phyloP scores from a whole-genome alignment of 2,329 filamentous ascomycete species.

The Phyllosticta citribraziliensis region DNA sequence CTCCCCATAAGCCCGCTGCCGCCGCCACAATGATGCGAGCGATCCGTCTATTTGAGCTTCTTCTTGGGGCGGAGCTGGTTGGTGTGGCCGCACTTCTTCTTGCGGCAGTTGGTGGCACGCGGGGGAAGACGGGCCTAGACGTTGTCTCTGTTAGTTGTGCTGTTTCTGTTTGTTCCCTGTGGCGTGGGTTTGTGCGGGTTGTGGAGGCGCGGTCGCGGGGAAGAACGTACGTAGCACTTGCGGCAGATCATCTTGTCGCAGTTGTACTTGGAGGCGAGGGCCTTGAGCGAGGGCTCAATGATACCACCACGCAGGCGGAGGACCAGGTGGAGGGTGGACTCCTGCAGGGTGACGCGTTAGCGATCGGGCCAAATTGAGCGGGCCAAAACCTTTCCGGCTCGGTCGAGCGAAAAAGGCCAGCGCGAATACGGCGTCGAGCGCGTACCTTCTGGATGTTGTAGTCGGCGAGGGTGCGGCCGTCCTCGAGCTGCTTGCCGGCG shows the following conservation, averaged over 20 bases:
- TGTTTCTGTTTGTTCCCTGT: background rate
- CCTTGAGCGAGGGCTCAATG: conserved; percentile 96
- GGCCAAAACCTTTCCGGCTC: background rate
- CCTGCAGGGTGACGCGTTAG: conserved; percentile 42
- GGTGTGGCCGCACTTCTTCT: conserved; percentile 99
- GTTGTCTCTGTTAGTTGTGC: background rate
- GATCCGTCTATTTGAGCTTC: conserved; percentile 86
- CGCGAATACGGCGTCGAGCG: conserved; percentile 11
- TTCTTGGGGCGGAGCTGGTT: conserved; percentile 99
- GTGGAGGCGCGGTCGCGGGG: background rate
- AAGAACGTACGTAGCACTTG: conserved; percentile 90
- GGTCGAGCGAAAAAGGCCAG: background rate
- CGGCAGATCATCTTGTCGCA: conserved; percentile 99
- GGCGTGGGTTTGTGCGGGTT: background rate
- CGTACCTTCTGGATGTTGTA: conserved; percentile 99
- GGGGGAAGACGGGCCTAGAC: conserved; percentile 71
- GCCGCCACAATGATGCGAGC: conserved; percentile 23
- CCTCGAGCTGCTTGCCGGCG: conserved; percentile 97
- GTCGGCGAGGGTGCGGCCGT: conserved; percentile 91
- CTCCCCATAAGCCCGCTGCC: conserved; percentile 11
- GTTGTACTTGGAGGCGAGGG: conserved; percentile 98
- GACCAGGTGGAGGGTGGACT: conserved; percentile 96
- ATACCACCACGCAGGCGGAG: conserved; percentile 98
- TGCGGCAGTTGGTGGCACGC: conserved; percentile 99
- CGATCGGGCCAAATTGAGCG: background rate